Evolutionary conservation across 2,329 filamentous ascomycete genomes (phyloP).

Genomic region (Fusarium algeriense): DNA sequence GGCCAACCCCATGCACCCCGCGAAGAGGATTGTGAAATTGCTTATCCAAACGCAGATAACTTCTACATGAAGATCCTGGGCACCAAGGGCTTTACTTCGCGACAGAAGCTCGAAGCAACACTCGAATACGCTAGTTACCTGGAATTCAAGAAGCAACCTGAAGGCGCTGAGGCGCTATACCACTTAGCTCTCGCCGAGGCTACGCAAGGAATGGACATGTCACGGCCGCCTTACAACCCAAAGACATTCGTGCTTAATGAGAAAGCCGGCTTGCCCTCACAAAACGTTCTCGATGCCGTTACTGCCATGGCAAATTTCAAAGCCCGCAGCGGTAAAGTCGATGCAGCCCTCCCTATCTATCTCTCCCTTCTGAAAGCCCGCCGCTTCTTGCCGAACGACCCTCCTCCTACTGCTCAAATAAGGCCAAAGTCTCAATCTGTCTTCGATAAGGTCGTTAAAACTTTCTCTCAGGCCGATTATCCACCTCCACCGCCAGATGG

Average conservation of each 20-base stretch:
- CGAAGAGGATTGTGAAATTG: constrained; percentile 80
- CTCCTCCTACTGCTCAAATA: constrained; percentile 41
- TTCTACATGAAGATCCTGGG: constrained; percentile 87
- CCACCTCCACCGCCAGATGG: constrained; percentile 79
- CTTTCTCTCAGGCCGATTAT: constrained; percentile 68
- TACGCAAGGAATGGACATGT: constrained; percentile 63
- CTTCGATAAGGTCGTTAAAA: constrained; percentile 40
- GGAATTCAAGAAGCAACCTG: constrained; percentile 77
- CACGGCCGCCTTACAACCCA: constrained; percentile 63
- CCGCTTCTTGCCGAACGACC: constrained; percentile 65
- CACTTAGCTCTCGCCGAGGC: constrained; percentile 82
- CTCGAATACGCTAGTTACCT: constrained; percentile 88
- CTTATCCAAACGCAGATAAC: constrained; percentile 77
- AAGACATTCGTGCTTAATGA: constrained; percentile 74
- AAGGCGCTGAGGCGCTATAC: constrained; percentile 79
- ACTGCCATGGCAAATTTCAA: constrained; percentile 84
- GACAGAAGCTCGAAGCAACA: constrained; percentile 84
- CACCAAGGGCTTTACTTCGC: constrained; percentile 81
- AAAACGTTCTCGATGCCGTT: constrained; percentile 80
- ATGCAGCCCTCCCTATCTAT: constrained; percentile 83
- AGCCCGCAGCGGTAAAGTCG: constrained; percentile 75
- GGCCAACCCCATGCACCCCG: constrained; percentile 72
- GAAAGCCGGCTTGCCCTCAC: constrained; percentile 69
- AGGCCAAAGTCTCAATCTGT: constrained; percentile 25
- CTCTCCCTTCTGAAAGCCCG: constrained; percentile 86